These are phyloP conservation scores for Gaeumannomyces tritici DNA, from an alignment of 2,329 filamentous ascomycete genomes.

Conservation along the genomic window DNA sequence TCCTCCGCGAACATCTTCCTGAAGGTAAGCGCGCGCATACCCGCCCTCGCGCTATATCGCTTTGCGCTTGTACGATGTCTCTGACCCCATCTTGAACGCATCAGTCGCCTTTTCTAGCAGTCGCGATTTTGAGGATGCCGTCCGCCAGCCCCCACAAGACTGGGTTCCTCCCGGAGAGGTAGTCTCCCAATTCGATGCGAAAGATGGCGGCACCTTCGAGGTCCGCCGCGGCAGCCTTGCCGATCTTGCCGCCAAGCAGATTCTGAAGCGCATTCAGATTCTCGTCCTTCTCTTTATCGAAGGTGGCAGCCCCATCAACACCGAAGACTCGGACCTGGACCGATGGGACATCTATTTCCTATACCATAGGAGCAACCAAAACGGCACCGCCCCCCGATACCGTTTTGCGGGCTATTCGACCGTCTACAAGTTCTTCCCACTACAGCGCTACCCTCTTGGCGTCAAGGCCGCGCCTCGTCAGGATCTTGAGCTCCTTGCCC, in stretches of 20 bases:
- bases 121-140: conserved; percentile 50
- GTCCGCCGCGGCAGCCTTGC: conserved; percentile 73
- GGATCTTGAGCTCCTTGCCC: conserved; percentile 28
- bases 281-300: conserved; percentile 85
- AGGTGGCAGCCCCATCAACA: conserved; percentile 66
- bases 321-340: conserved; percentile 55
- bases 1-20: conserved; percentile 58
- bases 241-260: conserved; percentile 57
- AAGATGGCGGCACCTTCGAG: conserved; percentile 58
- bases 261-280: conserved; percentile 76
- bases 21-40: conserved; percentile 36
- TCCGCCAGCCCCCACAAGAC: conserved; percentile 33
- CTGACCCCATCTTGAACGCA: not conserved
- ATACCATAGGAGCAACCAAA: conserved; percentile 37
- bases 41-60: not conserved
- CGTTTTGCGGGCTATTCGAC: conserved; percentile 83
- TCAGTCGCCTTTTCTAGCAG: conserved; percentile 57
- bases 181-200: conserved; percentile 51
- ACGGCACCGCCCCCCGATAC: conserved; percentile 43
- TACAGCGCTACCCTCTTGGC: conserved; percentile 27
- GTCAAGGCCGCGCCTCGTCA: conserved; percentile 12
- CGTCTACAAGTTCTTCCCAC: conserved; percentile 74
- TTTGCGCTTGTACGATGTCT: conserved; percentile 5
- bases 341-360: conserved; percentile 91
- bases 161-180: conserved; percentile 69